phyloP scores from a whole-genome alignment of 2,329 filamentous ascomycete genomes.

The Pestalotiopsis sp. region DNA sequence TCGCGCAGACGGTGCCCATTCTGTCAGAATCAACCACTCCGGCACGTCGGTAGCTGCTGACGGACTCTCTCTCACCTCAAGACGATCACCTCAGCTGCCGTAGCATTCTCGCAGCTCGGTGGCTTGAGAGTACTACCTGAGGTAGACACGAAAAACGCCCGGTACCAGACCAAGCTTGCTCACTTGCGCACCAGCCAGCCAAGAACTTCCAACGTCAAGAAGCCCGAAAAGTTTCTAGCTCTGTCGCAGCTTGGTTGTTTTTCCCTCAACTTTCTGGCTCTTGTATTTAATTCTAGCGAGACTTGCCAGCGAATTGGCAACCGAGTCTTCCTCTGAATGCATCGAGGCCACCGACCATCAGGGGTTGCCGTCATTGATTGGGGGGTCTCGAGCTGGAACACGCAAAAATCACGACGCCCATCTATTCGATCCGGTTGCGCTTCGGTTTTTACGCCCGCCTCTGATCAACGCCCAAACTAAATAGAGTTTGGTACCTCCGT shows the following conservation, averaged over 20 bases:
- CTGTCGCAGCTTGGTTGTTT: neutral
- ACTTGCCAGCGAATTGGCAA: conserved; percentile 9
- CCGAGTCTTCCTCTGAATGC: conserved; percentile 10
- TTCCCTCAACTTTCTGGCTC: neutral
- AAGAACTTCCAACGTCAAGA: neutral
- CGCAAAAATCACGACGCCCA: conserved; percentile 9
- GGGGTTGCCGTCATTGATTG: conserved; percentile 13
- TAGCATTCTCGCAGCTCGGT: neutral
- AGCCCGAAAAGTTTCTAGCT: neutral
- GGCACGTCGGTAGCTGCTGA: neutral
- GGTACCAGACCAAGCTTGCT: neutral
- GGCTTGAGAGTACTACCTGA: neutral
- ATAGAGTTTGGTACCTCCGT: conserved; percentile 1
- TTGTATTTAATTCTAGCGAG: neutral
- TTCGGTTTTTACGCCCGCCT: conserved; percentile 22
- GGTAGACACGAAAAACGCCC: neutral
- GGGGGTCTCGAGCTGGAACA: conserved; percentile 12
- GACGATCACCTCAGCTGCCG: neutral
- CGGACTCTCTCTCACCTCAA: neutral
- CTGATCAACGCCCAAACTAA: conserved; percentile 29
- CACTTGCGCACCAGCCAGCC: neutral
- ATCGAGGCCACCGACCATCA: conserved; percentile 9
- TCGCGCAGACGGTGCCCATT: neutral
- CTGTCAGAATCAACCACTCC: neutral
- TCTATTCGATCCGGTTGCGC: conserved; percentile 19